These are phyloP conservation scores for Parathielavia hyrcaniae DNA, from an alignment of 495 filamentous ascomycete species.

Conservation along the genomic window DNA sequence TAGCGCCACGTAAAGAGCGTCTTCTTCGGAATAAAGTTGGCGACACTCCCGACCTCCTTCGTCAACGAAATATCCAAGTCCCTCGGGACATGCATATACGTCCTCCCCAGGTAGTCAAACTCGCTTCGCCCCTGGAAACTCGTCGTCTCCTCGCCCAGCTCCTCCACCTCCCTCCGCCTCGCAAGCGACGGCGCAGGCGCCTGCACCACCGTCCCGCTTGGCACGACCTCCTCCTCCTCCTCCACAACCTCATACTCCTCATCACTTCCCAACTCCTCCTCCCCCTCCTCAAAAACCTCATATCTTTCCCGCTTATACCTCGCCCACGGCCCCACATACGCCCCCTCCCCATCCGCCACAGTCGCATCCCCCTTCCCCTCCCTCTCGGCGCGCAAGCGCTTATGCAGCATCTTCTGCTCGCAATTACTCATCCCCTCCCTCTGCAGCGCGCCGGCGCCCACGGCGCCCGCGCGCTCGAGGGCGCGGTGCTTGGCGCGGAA, in stretches of 20 bases:
- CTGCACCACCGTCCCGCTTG: constrained; percentile 46
- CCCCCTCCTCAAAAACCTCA: constrained; percentile 54
- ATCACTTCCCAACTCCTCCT: constrained; percentile 57
- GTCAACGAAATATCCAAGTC: constrained; percentile 84
- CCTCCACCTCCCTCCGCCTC: constrained; percentile 51
- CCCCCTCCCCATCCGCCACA: constrained; percentile 74
- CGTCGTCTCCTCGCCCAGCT: constrained; percentile 65
- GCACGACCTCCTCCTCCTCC: constrained; percentile 49
- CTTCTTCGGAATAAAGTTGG: constrained; percentile 93
- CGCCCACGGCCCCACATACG: constrained; percentile 94
- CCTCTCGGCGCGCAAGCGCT: constrained; percentile 59
- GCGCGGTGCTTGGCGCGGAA: constrained; percentile 78
- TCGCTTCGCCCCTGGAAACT: constrained; percentile 77
- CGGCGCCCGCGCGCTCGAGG: constrained; percentile 48
- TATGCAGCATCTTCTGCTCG: constrained; percentile 60
- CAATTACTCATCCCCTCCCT: constrained; percentile 34
- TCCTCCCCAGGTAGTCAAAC: constrained; percentile 87
- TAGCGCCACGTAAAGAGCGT: constrained; percentile 81
- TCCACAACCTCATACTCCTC: constrained; percentile 74
- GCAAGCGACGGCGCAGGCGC: constrained; percentile 52
- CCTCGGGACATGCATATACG: constrained; percentile 94
- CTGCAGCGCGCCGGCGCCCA: constrained; percentile 34
- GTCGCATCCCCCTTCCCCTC: constrained; percentile 78
- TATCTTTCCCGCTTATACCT: constrained; percentile 62
- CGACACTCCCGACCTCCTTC: constrained; percentile 69